phyloP scores from a whole-genome alignment of 805 yeast genomes.

The Candida ficus region DNA sequence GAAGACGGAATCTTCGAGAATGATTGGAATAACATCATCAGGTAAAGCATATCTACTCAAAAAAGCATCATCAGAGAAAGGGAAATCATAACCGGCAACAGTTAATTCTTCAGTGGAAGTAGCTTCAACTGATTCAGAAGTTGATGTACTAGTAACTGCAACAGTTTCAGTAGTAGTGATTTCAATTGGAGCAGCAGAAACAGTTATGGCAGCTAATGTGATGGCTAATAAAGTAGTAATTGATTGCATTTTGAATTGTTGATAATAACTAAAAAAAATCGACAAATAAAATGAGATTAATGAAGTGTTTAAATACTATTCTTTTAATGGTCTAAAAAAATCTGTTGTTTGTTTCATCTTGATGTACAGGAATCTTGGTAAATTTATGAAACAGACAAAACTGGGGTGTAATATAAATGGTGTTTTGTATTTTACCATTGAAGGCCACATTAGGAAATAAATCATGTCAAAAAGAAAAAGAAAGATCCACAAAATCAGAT shows the following conservation, averaged over 20 bases:
- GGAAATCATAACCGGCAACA: slow-evolving; percentile 1
- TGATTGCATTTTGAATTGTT: not conserved
- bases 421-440: not conserved
- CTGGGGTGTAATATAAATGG: not conserved
- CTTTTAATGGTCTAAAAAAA: too few species aligned
- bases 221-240: not conserved
- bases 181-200: not conserved
- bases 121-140: not conserved
- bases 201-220: not conserved
- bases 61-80: slow-evolving; percentile 8
- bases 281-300: too few species aligned
- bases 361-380: too few species aligned
- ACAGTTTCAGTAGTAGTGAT: too few species aligned
- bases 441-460: not conserved
- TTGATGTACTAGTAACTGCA: not conserved
- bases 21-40: slow-evolving; percentile 6
- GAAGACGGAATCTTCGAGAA: slow-evolving; percentile 7
- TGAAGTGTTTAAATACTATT: too few species aligned
- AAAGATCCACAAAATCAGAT: too few species aligned
- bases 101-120: not conserved
- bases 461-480: too few species aligned
- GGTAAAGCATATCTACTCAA: not conserved
- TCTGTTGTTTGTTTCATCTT: not conserved
- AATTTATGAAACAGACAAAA: not conserved
- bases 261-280: not conserved